Evolutionary conservation across 148 eudicot species (phyloP).

Genomic region (Heliosperma pusillum): DNA sequence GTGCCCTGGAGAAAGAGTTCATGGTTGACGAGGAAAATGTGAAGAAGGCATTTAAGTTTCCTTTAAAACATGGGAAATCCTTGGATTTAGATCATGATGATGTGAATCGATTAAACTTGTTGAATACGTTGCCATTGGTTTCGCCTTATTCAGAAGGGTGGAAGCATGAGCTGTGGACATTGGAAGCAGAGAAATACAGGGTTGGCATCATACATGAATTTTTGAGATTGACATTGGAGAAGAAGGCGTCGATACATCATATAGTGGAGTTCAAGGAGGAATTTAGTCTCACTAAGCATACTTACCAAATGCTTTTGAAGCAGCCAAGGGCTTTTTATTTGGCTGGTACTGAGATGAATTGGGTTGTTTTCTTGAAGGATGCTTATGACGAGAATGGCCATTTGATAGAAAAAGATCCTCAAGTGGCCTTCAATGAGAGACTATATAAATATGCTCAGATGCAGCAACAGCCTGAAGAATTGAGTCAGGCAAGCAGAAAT

Average conservation of each 20-base stretch:
- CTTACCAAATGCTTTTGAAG: conserved; percentile 85
- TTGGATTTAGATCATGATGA: conserved; percentile 72
- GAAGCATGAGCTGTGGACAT: conserved; percentile 64
- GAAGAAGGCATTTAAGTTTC: conserved; percentile 63
- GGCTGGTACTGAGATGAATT: conserved; percentile 99
- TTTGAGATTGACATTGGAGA: conserved; percentile 93
- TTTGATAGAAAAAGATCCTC: conserved; percentile 75
- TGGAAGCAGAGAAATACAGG: conserved; percentile 91
- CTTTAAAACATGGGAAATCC: conserved; percentile 61
- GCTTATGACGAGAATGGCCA: conserved; percentile 70
- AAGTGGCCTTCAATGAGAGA: conserved; percentile 64
- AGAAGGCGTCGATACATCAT: conserved; percentile 91
- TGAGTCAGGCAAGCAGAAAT: neutral
- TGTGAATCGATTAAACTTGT: conserved; percentile 49
- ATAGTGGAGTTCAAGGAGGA: conserved; percentile 98
- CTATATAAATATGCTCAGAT: conserved; percentile 59
- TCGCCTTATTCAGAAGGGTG: conserved; percentile 94
- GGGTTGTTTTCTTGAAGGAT: conserved; percentile 82
- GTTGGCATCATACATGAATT: conserved; percentile 90
- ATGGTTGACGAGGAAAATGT: conserved; percentile 77
- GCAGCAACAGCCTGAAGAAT: conserved; percentile 42
- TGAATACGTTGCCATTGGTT: conserved; percentile 88
- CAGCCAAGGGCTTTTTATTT: conserved; percentile 78
- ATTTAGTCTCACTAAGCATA: conserved; percentile 90
- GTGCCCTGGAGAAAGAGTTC: conserved; percentile 77